phyloP scores from a whole-genome alignment of 768 basidiomycete genomes.

The Boletales sp. region DNA sequence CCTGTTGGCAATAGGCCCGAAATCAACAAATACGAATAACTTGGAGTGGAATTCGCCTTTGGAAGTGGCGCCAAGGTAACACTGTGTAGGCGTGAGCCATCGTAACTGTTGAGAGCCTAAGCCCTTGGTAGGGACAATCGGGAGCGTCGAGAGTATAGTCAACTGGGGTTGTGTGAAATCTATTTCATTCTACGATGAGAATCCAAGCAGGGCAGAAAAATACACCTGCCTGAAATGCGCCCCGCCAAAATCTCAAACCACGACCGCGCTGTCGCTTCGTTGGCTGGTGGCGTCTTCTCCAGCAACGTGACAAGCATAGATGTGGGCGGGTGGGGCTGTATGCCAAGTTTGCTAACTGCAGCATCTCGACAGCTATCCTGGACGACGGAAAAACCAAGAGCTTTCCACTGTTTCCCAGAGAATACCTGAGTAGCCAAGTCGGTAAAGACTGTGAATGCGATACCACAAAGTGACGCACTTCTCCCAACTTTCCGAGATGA shows the following conservation, averaged over 20 bases:
- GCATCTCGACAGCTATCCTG: constrained; percentile 50
- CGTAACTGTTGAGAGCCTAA: constrained; percentile 30
- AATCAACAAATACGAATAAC: constrained; percentile 86
- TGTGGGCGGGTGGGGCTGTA: constrained; percentile 67
- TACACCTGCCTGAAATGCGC: constrained; percentile 52
- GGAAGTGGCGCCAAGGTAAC: constrained; percentile 58
- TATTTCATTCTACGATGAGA: constrained; percentile 21
- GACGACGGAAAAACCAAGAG: constrained; percentile 73
- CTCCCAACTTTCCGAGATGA: constrained; percentile 57
- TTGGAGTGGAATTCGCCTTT: constrained; percentile 67
- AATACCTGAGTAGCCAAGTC: constrained; percentile 55
- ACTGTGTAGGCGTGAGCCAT: constrained; percentile 60
- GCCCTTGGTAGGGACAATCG: constrained; percentile 64
- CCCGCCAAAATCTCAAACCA: constrained; percentile 71
- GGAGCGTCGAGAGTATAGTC: constrained; percentile 48
- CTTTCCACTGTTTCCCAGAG: constrained; percentile 59
- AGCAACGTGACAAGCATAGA: constrained; percentile 56
- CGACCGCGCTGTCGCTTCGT: constrained; percentile 48
- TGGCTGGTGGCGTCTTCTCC: constrained; percentile 54
- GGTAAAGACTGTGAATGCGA: neutral
- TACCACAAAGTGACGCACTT: constrained; percentile 39
- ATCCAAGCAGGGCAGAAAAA: neutral
- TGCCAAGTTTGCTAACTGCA: constrained; percentile 58
- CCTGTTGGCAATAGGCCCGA: constrained; percentile 73
- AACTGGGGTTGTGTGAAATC: constrained; percentile 61